Base-by-base conservation (phyloP, 805 yeast genomes). In the Yarrowia alimentaria region DNA sequence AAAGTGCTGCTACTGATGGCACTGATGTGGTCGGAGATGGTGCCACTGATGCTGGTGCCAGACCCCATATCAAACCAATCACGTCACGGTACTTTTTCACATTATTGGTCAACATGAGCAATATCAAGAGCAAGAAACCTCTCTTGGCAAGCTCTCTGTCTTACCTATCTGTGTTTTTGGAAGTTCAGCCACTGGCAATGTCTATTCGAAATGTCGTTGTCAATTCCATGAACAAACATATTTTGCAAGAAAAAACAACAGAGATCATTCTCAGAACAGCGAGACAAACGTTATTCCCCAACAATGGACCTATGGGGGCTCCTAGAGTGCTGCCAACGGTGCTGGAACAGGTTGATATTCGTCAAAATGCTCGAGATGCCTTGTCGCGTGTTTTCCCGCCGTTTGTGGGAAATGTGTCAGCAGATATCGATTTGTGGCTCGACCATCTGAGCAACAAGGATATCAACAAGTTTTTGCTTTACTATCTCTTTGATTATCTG, bases 291-390 rank as follows among this genome's bases (percentile, higher is more conserved):
- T 55, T 76, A n/a, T 77, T 76, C 53, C 80, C 81, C 2, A 62
- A 61, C 19, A 78, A 77, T 58, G 74, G 70, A 12, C 60, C 61
- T n/a, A 70, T 77, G 74, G 80, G 80, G 0, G 75, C 76, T 3
- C 68, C 75, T 4, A 58, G 74, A 17, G 58, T 64, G 3, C 63
- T 67, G n/a, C 79, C 81, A 1, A 60, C 63, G 9, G 64, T 60
- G 0, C 68, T 61, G 17, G 76, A 74, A 53, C 69, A 70, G 51
- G 64, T 60, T 21, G 55, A 55, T 2, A 55, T 64, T 7, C 52
- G 59, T 4, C 33, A 45, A n/a, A 48, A 47, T 6, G 58, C 58
- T 6, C 35, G 52, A 11, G 34, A 49, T 8, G 52, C 33, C 12
- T 52, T 10, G 47, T 57, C 21, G 18, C 60, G 18, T 47, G 59